Percentiles rank a stretch among this genome's conserved stretches.
Evolutionary conservation across 257 asterid genomes (phyloP).

Genomic region (Thymus mandschuricus): DNA sequence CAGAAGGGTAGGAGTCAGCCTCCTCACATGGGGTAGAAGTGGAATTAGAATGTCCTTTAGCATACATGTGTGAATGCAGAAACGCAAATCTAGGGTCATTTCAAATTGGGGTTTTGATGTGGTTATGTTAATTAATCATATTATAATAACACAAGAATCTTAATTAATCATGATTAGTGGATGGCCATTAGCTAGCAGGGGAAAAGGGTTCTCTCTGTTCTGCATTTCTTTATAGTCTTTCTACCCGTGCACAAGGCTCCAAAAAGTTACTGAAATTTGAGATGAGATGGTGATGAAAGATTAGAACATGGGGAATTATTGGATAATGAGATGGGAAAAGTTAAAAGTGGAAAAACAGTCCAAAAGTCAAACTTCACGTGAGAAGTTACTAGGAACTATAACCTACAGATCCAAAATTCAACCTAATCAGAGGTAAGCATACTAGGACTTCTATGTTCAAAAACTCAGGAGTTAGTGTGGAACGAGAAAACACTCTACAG

Average conservation of each 20-base stretch:
- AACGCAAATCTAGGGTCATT: slow-evolving; percentile 38
- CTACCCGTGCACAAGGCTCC: slow-evolving; percentile 60
- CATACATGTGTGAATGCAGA: slow-evolving; percentile 37
- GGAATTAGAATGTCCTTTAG: slow-evolving; percentile 44
- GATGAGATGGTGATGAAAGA: slow-evolving; percentile 39
- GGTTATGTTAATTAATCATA: slow-evolving; percentile 44
- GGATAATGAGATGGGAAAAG: slow-evolving; percentile 37
- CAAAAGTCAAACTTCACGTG: slow-evolving; percentile 70
- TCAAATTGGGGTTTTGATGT: slow-evolving; percentile 37
- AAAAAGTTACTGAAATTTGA: slow-evolving; percentile 42
- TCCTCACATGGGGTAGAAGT: slow-evolving; percentile 51
- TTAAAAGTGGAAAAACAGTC: slow-evolving; percentile 36
- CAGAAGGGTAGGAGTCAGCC: slow-evolving; percentile 30
- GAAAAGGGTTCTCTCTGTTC: slow-evolving; percentile 33
- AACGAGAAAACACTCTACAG: slow-evolving; percentile 22
- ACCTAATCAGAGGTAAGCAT: slow-evolving; percentile 36
- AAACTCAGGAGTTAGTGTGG: slow-evolving; percentile 28
- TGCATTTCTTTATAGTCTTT: slow-evolving; percentile 38
- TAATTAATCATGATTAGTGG: slow-evolving; percentile 50
- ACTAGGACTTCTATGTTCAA: slow-evolving; percentile 34
- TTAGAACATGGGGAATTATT: slow-evolving; percentile 46
- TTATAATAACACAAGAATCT: slow-evolving; percentile 42
- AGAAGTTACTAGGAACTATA: slow-evolving; percentile 43
- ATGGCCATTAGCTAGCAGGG: slow-evolving; percentile 40
- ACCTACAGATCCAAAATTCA: slow-evolving; percentile 41